These are phyloP conservation scores for Hibiscus tridactylites DNA, from an alignment of 345 rosid genomes.

Conservation along the genomic window DNA sequence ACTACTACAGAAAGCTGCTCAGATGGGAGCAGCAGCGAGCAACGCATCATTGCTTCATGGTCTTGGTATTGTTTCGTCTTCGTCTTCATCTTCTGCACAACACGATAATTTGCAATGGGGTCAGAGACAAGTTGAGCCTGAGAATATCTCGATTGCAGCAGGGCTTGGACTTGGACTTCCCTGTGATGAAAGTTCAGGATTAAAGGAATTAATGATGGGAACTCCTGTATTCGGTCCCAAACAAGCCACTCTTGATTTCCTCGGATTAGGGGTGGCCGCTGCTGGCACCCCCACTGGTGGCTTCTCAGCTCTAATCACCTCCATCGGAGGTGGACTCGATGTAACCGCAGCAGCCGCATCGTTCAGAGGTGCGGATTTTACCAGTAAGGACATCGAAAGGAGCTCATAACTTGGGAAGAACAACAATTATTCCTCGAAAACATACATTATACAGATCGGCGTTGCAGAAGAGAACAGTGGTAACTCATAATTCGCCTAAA, in stretches of 20 bases:
- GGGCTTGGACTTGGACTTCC: conserved; percentile 80
- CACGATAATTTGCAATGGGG: conserved; percentile 51
- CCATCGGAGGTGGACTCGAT: conserved; percentile 59
- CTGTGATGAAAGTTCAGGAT: conserved; percentile 59
- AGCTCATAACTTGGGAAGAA: conserved; percentile 30
- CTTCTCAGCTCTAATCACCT: conserved; percentile 67
- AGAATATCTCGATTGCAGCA: conserved; percentile 42
- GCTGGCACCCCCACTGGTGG: conserved; percentile 47
- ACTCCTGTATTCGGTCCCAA: conserved; percentile 74
- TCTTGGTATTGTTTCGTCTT: conserved; percentile 58
- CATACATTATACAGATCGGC: neutral
- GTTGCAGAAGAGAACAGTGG: neutral
- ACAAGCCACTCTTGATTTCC: conserved; percentile 85
- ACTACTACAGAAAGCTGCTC: conserved; percentile 87
- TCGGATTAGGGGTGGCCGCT: conserved; percentile 88
- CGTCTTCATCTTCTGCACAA: conserved; percentile 28
- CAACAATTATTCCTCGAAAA: neutral
- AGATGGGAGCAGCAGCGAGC: conserved; percentile 81
- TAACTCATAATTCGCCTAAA: neutral
- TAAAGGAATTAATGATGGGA: conserved; percentile 91
- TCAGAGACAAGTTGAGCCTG: conserved; percentile 44
- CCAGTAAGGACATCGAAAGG: conserved; percentile 59
- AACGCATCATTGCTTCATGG: conserved; percentile 79
- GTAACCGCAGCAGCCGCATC: conserved; percentile 38
- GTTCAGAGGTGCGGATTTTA: conserved; percentile 49